Evolutionary conservation across 2,329 filamentous ascomycete species (phyloP), one percentile per base, ranked within the genome.

Genomic region (Alternaria rosae): DNA sequence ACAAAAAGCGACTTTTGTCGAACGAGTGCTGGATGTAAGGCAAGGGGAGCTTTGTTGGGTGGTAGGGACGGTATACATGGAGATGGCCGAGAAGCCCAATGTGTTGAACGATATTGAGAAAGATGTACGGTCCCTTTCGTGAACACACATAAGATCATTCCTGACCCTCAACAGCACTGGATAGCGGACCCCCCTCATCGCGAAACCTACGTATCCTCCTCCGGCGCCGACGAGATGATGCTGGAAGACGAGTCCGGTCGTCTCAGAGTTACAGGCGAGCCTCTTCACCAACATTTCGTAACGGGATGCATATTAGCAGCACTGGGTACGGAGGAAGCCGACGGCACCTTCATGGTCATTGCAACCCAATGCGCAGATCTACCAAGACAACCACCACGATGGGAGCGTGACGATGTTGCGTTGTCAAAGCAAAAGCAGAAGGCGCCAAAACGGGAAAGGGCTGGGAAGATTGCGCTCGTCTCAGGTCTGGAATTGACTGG

Each of bases 11-110:
- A 87, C 86, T 69, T 88, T 86, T 68, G 93, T 96, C 15, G 92
- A 97, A 30, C 86, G 95, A 70, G 95, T 99, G 62, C 86, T 99
- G 28, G 94, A 99, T 80, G 95, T 99, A 54, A 89, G 94, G 63
- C 95, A 98, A 82, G 95, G 95, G 66, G 90, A 97, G 81, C 84
- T 98, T 35, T 98, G 94, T 82, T 99, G 94, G 93, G 91, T 99
- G 15, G 86, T 90, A 0, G 95, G 96, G 15, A 99, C 95, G 0
- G 89, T 98, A 30, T 99, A 97, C 79, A 97, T 98, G 91, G 93
- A 98, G 67, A 94, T 99, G 92, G 88, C 92, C 3, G 80, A 97
- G 73, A 99, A 99, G 82, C 95, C 96, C 1, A 97, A 96, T 75
- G 94, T 99, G 77, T 83, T 99, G 32, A 94, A 97, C 62, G 95